These are phyloP conservation scores for Scenedesmus sp. DNA, from an alignment of 163 green algal species.

Conservation along the genomic window DNA sequence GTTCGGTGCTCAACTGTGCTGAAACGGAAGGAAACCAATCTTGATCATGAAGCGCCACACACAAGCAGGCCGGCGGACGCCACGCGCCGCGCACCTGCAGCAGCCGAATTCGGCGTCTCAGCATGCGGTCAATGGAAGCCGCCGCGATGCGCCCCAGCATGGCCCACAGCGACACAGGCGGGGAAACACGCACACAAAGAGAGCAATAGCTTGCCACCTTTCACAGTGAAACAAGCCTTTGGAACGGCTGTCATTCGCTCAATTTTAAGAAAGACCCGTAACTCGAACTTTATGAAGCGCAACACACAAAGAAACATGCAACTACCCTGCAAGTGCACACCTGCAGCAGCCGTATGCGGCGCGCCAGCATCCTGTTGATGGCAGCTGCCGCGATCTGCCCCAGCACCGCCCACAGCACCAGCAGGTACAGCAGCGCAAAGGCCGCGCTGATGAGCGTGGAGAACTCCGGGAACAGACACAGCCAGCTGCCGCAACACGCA, in stretches of 20 bases:
- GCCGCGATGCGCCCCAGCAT: slow-evolving; percentile 54
- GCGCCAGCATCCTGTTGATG: slow-evolving; percentile 58
- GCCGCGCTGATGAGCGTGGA: slow-evolving; percentile 61
- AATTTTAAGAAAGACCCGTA: too few relatives aligned
- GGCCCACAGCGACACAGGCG: slow-evolving; percentile 13
- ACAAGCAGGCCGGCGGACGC: too few relatives aligned
- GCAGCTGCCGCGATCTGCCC: slow-evolving; percentile 50
- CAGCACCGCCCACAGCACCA: slow-evolving; percentile 57
- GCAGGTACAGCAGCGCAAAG: slow-evolving; percentile 58
- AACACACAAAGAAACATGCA: not conserved
- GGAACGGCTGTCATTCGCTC: too few relatives aligned
- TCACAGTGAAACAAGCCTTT: too few relatives aligned
- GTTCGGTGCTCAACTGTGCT: too few relatives aligned
- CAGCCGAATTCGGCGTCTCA: slow-evolving; percentile 52
- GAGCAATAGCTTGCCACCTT: not conserved
- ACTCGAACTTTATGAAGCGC: too few relatives aligned
- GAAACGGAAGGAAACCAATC: too few relatives aligned
- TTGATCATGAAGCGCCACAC: too few relatives aligned
- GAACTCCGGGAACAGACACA: slow-evolving; percentile 69
- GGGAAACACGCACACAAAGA: not conserved
- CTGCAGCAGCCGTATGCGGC: slow-evolving; percentile 59
- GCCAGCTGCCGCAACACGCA: too few relatives aligned
- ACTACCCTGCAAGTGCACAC: not conserved
- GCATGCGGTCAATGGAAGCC: slow-evolving; percentile 56
- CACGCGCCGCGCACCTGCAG: slow-evolving; percentile 46